Base-by-base conservation (phyloP, 202 grass and related monocot species). In the Dendrocalamus latiflorus region DNA sequence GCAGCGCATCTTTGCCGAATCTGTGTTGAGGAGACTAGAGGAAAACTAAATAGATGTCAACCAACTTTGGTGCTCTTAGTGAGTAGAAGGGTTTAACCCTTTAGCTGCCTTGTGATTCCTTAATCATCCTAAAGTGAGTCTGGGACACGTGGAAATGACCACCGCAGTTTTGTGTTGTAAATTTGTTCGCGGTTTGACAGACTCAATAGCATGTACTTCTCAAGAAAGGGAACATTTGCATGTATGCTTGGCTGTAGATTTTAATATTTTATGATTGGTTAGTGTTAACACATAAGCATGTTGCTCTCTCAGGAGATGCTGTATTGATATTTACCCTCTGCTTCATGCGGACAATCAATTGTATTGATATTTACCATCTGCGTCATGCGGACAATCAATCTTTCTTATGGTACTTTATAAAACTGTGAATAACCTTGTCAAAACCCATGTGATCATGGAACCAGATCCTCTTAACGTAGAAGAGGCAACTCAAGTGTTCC, bases 1-100 rank as follows among this genome's bases (percentile, higher is more conserved):
- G 83, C 96, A 98, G 84, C 96, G 94, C 55, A 98, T 98, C 59
- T 98, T 98, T 88, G 96, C 96, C 0, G 96, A 98, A 50, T 93
- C 91, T 58, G 89, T 98, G 49, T 74, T 98, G 78, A 79, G 75
- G 80, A 86, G 93, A 63, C 83, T 95, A 68, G 91, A 98, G 80
- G 90, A 88, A 81, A 90, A 90, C 55, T 86, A 72, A 79, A 70
- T 16, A 69, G 25, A 15, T 45, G 9, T 44, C 33, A 44, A 53
- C 37, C 10, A 28, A 26, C 57, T 14, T 13, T 33, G 16, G 59
- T 22, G 25, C 59, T 22, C 7, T 51, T 68, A 43, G 50, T 83
- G 65, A 79, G 53, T 62, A 33, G n/a, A 58, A 43, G 43, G 74
- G 43, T 3, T 62, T 78, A 50, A 51, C 67, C 11, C n/a, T 34